Base-by-base conservation (phyloP, 2,329 filamentous ascomycete genomes). In the Pyricularia pennisetigena region DNA sequence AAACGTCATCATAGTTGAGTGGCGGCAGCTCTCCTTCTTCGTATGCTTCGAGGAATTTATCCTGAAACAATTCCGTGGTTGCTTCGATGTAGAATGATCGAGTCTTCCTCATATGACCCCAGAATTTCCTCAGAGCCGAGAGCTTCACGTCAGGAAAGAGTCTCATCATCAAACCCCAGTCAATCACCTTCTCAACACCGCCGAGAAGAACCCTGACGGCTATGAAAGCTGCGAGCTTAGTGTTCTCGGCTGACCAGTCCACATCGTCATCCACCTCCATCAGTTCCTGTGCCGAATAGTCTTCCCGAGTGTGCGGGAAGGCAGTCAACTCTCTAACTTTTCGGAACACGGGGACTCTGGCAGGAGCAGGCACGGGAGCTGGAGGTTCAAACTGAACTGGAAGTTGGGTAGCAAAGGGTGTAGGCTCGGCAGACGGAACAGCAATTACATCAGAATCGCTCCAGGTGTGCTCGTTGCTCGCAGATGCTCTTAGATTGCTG, bases 41-140 rank as follows among this genome's bases (percentile, higher is more conserved):
- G 71, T 93, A 92, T 0, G 90, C 90, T 64, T 82, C 77, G 6
- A 92, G 78, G 72, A 91, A 92, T 8, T 81, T 82, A 20, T 85
- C 80, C 72, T 90, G 88, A 71, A 94, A 92, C 65, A 86, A 84
- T 6, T 82, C 79, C 5, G 86, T 87, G 63, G 90, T 74, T 59
- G 83, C 83, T 4, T 85, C 79, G 49, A 91, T 80, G 65, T 84
- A 82, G 0, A 80, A 79, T 64, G 80, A 81, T 30, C 85, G 82
- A 66, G 84, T 82, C 70, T 83, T 82, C 29, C 79, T 80, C n/a
- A 84, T 75, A 32, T 76, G 76, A 1, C 79, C 77, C 87, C 88
- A 90, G 68, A 85, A 84, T 65, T 81, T 82, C 26, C 82, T 82
- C 54, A 90, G 76, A 14, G 79, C 80, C 30, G 80, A 82, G 14